Evolutionary conservation across 805 yeast genomes (phyloP).

Genomic region (Myxozyma kluyveri): DNA sequence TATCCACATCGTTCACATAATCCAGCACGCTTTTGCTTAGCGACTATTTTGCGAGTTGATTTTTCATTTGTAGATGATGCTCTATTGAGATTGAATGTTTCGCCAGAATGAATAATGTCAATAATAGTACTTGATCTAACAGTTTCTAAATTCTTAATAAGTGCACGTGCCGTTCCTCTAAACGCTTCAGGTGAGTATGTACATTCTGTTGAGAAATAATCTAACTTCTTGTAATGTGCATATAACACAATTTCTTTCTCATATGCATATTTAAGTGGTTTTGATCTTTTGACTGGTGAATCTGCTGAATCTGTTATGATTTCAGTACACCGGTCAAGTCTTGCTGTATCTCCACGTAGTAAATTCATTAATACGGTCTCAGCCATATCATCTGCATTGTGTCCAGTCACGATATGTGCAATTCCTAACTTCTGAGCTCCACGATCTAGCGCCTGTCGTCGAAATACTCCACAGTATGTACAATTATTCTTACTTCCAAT

Average conservation of each 20-base stretch:
- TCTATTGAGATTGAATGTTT: slow-evolving; percentile 58
- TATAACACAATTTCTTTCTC: slow-evolving; percentile 96
- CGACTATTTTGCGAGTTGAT: slow-evolving; percentile 4
- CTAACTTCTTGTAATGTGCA: slow-evolving; percentile 93
- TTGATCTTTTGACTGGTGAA: slow-evolving; percentile 87
- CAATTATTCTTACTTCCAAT: slow-evolving; percentile 93
- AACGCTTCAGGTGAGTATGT: slow-evolving; percentile 98
- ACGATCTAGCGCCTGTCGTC: slow-evolving; percentile 94
- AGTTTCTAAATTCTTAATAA: slow-evolving; percentile 85
- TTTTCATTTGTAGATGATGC: slow-evolving; percentile 3
- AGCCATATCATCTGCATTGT: slow-evolving; percentile 99
- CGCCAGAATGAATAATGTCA: slow-evolving; percentile 94
- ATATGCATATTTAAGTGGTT: slow-evolving; percentile 93
- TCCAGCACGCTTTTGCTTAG: slow-evolving; percentile 31
- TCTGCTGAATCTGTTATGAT: slow-evolving; percentile 75
- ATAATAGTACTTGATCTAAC: slow-evolving; percentile 89
- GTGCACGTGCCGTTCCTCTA: slow-evolving; percentile 92
- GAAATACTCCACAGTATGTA: slow-evolving; percentile 95
- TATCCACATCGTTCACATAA: slow-evolving; percentile 89
- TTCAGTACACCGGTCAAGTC: slow-evolving; percentile 82
- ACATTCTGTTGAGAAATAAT: slow-evolving; percentile 95
- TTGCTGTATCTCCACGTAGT: slow-evolving; percentile 91
- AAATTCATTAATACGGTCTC: slow-evolving; percentile 96
- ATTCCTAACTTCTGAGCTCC: slow-evolving; percentile 88
- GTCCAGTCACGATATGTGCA: slow-evolving; percentile 93